Conservation (phyloP, 78 protist species). For the Capsaspora owczarzaki region DNA sequence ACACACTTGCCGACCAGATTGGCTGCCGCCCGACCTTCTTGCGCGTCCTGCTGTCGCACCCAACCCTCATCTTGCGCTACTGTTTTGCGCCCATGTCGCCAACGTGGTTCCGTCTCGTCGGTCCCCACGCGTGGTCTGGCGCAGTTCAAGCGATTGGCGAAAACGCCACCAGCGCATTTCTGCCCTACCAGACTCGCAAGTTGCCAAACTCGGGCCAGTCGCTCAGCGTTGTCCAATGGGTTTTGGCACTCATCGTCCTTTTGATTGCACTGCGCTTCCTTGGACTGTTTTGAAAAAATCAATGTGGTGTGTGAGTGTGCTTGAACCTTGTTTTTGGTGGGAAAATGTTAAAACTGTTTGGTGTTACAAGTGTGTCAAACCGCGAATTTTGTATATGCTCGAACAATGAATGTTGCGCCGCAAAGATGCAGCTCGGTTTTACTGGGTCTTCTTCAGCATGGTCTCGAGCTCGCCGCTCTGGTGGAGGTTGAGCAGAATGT, state of each 20-base stretch:
- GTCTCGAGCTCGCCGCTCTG: constrained; percentile 26
- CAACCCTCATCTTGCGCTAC: neutral
- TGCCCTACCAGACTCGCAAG: neutral
- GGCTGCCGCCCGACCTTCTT: neutral
- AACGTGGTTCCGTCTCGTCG: neutral
- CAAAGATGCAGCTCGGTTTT: no score
- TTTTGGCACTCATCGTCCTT: no score
- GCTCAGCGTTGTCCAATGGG: no score
- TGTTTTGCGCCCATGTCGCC: neutral
- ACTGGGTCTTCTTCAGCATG: neutral
- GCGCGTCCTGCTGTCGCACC: neutral
- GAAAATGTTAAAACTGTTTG: no score
- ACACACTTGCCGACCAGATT: neutral
- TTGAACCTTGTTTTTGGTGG: no score
- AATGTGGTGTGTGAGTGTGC: no score
- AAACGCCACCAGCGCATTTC: neutral
- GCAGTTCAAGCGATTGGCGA: neutral
- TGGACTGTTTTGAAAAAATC: no score
- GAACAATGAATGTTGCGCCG: no score
- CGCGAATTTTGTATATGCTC: no score
- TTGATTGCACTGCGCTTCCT: no score
- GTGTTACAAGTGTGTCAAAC: no score
- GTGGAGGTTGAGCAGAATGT: constrained; percentile 59
- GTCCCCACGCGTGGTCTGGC: neutral
- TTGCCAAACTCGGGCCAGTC: no score